Evolutionary conservation across 2,329 filamentous ascomycete species (phyloP), one percentile per base, ranked within the genome.

Genomic region (Verticillium longisporum): DNA sequence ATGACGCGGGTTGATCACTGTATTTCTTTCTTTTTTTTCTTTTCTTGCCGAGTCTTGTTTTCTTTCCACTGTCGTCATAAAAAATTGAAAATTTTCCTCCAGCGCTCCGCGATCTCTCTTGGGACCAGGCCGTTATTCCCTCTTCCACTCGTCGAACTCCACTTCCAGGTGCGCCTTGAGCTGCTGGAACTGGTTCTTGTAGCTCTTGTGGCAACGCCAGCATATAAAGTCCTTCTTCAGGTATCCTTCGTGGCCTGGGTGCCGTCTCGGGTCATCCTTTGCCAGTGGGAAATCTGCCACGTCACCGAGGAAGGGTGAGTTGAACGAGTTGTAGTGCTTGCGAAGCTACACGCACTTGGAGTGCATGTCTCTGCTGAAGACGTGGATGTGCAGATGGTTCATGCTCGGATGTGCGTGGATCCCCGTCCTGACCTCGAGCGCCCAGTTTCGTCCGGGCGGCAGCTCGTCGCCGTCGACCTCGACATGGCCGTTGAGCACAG

Each of bases 251-350:
- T 74, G 75, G 0, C 76, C 78, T 0, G 85, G 82, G 61, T 85
- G 71, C 65, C 88, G 80, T 62, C 91, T 77, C 55, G 76, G 73
- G 71, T 96, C 91, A 60, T 88, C 83, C 32, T 77, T 64, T 0
- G 81, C 79, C 34, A 98, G 76, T 4, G 95, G 94, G 57, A 97
- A 94, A 62, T 93, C 90, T 26, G 86, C 86, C 32, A 98, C 69
- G 15, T 83, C 80, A 13, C 98, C 84, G 26, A 99, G 84, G 72
- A 98, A 99, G 3, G 84, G 83, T 59, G 93, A 96, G 36, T 85
- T 87, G 75, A 98, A 98, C 65, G 90, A 95, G 70, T 95, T 91
- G 76, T 97, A 98, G 75, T 98, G 95, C 72, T 92, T 94, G 65
- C 87, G 82, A 71, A 94, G 87, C 75, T 88, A 91, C 74, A 97